Conservation (phyloP, 2,329 filamentous ascomycete genomes). For the Helminthosporium solani region DNA sequence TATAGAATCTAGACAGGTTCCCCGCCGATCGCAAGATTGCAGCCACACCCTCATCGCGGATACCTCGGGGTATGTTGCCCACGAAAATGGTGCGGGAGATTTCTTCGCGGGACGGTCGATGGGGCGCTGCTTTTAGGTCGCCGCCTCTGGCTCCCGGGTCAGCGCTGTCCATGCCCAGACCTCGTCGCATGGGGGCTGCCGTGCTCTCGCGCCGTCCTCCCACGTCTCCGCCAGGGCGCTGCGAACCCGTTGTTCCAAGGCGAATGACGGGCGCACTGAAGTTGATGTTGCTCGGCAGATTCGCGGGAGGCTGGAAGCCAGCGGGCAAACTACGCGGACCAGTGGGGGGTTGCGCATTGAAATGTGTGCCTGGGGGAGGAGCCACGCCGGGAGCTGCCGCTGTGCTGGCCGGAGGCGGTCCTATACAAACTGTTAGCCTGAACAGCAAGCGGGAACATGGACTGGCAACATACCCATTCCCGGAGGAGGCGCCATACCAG, state of each 20-base stretch:
- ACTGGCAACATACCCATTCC: constrained; percentile 70
- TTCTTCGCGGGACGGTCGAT: constrained; percentile 85
- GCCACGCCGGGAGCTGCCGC: constrained; percentile 71
- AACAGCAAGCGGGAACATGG: not conserved
- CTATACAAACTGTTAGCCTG: constrained; percentile 44
- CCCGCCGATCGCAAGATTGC: constrained; percentile 75
- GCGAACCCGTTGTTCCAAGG: constrained; percentile 70
- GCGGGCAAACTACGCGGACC: constrained; percentile 77
- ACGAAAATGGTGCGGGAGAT: constrained; percentile 89
- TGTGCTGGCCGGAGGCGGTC: constrained; percentile 67
- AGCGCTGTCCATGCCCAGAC: constrained; percentile 57
- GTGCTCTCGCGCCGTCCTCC: constrained; percentile 53
- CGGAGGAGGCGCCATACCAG: constrained; percentile 74
- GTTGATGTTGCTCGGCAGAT: constrained; percentile 90
- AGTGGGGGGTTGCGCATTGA: constrained; percentile 69
- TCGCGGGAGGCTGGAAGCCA: constrained; percentile 84
- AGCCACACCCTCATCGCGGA: constrained; percentile 77
- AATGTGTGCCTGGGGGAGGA: constrained; percentile 74
- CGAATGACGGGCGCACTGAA: constrained; percentile 96
- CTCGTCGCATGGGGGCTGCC: constrained; percentile 46
- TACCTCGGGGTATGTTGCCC: constrained; percentile 77
- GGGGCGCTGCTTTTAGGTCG: constrained; percentile 62
- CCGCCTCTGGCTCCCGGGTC: constrained; percentile 64
- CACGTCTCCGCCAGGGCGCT: constrained; percentile 56
- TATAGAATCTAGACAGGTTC: constrained; percentile 79